Base-by-base conservation (phyloP, 768 basidiomycete genomes). In the Mrakia gelida region DNA sequence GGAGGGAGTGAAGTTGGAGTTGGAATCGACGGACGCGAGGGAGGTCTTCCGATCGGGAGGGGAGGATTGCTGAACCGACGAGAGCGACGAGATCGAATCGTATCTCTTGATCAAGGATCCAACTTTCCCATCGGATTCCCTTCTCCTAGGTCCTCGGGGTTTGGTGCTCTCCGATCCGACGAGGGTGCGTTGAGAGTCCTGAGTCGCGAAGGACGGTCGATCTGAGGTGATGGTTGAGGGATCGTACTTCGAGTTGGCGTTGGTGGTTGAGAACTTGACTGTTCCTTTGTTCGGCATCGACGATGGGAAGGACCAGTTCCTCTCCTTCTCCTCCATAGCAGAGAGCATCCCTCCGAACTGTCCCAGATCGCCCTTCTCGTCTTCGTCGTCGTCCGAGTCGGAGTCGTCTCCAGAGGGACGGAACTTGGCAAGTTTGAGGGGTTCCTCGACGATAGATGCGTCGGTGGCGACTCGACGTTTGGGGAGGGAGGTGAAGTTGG, bases 301-400 rank as follows among this genome's bases (percentile, higher is more conserved):
- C n/a, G 63, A 23, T 21, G 63, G 18, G 63, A 65, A 21, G 3
- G 30, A 32, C 28, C n/a, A 21, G 30, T 38, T n/a, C 10, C 30
- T 65, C 30, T 21, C n/a, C 30, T 38, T 65, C 7, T 65, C 63
- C 30, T 65, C 63, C 63, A 65, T 28, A 8, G 26, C 59, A 1
- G 49, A 52, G 59, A 59, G 26, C 59, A 59, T n/a, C 38, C 38
- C 38, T 18, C 26, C 59, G 8, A n/a, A 59, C 59, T n/a, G n/a
- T n/a, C 59, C 59, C n/a, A 65, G 32, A 38, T 65, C 63, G 18
- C 63, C 63, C 63, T 65, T 65, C 63, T 65, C 38, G 38, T 38
- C 63, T 1, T 65, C 63, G 63, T 65, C 63, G 63, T 65, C 63
- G 10, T 65, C 63, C 63, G 63, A 32, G 63, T 65, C 63, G 8